A percentile compares a stretch with the other conserved stretches of the same genome.
Evolutionary conservation across 2,329 filamentous ascomycete genomes (phyloP).

Genomic region (Fusarium newnesense): DNA sequence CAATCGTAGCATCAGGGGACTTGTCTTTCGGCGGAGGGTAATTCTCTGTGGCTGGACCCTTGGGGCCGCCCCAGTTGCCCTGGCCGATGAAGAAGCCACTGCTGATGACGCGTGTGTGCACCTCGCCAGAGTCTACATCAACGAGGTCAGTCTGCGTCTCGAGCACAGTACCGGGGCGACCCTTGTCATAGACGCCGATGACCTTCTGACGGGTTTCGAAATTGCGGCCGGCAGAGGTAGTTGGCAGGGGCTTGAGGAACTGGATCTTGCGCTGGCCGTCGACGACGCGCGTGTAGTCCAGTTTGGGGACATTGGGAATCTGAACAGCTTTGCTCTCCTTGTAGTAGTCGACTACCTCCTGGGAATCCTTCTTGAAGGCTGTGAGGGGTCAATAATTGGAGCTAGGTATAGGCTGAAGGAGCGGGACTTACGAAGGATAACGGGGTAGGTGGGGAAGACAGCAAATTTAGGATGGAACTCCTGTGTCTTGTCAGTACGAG

Average conservation of each 20-base stretch:
- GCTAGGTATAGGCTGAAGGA: no score
- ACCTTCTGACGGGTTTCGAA: slow-evolving; percentile 54
- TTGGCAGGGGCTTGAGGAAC: slow-evolving; percentile 51
- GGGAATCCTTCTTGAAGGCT: slow-evolving; percentile 56
- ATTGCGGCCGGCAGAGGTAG: slow-evolving; percentile 49
- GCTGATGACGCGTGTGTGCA: slow-evolving; percentile 52
- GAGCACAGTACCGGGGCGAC: slow-evolving; percentile 40
- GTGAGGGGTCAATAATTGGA: neutral
- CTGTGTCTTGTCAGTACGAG: slow-evolving; percentile 52
- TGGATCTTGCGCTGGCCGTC: slow-evolving; percentile 55
- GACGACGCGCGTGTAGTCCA: slow-evolving; percentile 54
- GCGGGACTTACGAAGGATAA: slow-evolving; percentile 48
- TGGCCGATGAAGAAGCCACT: slow-evolving; percentile 58
- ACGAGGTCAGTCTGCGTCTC: slow-evolving; percentile 53
- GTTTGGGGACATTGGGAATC: slow-evolving; percentile 53
- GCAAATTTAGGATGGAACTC: slow-evolving; percentile 57
- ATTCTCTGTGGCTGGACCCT: slow-evolving; percentile 50
- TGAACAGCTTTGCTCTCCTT: slow-evolving; percentile 46
- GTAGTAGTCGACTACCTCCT: slow-evolving; percentile 57
- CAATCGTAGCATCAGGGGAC: slow-evolving; percentile 51
- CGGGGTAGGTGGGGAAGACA: slow-evolving; percentile 58
- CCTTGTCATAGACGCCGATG: slow-evolving; percentile 58
- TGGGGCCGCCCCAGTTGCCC: slow-evolving; percentile 56
- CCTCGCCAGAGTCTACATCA: slow-evolving; percentile 51
- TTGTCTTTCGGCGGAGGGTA: slow-evolving; percentile 46